Conservation (phyloP, 2,329 filamentous ascomycete species). For the Blastomyces gilchristii region DNA sequence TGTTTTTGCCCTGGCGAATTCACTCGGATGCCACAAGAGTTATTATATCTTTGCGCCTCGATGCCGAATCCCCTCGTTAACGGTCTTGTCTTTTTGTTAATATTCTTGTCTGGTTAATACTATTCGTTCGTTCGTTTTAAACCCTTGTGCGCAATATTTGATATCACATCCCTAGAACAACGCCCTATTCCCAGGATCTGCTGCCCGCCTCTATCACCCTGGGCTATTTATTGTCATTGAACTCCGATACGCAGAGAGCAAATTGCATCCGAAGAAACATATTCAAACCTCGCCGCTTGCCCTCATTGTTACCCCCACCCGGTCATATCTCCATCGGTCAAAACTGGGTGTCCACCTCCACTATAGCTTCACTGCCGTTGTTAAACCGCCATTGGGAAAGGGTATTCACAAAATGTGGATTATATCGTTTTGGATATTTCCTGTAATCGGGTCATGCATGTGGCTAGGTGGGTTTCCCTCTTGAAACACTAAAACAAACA, state of each 20-base stretch:
- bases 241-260: too few species aligned
- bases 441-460: constrained; percentile 48
- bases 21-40: background rate
- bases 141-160: background rate
- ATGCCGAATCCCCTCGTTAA: background rate
- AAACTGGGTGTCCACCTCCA: background rate
- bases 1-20: background rate
- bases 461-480: constrained; percentile 38
- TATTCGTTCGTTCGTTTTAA: background rate
- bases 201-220: too few species aligned
- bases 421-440: constrained; percentile 45
- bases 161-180: too few species aligned
- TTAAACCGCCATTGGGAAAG: background rate
- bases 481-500: background rate
- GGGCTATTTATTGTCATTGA: too few species aligned
- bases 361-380: background rate
- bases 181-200: too few species aligned
- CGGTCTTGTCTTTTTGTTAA: background rate
- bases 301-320: background rate
- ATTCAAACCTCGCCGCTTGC: background rate
- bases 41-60: background rate
- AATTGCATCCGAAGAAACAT: background rate
- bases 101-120: background rate
- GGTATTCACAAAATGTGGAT: constrained; percentile 30
- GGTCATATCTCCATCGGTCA: background rate